Evolutionary conservation across 164 flowering plant species (phyloP), one percentile per base, ranked within the genome.

Genomic region (Nelumbo lutea): DNA sequence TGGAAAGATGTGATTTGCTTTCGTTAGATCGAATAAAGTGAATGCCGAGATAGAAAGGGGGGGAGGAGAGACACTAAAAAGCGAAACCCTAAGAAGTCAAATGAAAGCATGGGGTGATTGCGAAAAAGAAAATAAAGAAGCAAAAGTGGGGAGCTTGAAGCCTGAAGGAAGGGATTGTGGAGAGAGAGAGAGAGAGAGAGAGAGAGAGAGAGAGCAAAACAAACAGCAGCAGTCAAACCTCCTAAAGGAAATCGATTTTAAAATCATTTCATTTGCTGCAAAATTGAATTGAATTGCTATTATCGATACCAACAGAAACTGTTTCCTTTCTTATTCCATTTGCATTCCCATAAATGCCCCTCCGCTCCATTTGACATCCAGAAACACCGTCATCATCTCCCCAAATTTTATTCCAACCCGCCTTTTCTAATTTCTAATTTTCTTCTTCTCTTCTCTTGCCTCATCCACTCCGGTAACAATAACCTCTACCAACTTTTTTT

Each of bases 211-310:
- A 64, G 52, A 65, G 71, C 43, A 76, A 72, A 68, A 27, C 27
- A 27, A 27, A 27, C 27, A 73, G 77, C 91, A 82, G 63, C 84
- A 81, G 90, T 88, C 93, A 86, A 86, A 85, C 79, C 83, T 75
- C 74, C 65, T 77, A 65, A 72, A 78, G 68, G 51, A 53, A 50
- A 27, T 27, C 27, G 27, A 27, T 27, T 27, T 27, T 27, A 27
- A 27, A 27, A 27, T 27, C 27, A 27, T 27, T 27, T 27, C 0
- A 27, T 27, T 27, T 27, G 27, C 27, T 27, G 27, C 27, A 27
- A 27, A 27, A 27, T 27, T 27, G 27, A 27, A 27, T 27, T 27
- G 27, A 27, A 27, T 27, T 27, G 27, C 27, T 27, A 27, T 27
- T 27, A 27, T 27, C 27, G 0, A 27, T 27, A 27, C 27, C 27